Base-by-base conservation (phyloP, 2,329 filamentous ascomycete species). In the Hypoxylon sp. region DNA sequence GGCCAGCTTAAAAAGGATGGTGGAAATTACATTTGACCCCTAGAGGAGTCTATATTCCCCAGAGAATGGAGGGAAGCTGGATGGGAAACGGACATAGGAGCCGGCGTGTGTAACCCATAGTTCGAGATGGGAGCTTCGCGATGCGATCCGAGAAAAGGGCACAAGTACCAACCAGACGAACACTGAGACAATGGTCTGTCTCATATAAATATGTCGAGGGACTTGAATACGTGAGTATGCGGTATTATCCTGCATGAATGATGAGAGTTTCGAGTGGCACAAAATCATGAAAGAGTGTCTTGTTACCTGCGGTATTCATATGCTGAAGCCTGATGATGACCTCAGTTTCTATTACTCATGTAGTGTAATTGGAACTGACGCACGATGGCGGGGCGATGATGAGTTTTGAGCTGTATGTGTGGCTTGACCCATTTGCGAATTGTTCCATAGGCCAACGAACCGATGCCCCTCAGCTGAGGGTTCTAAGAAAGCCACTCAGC, bases 381-480 rank as follows among this genome's bases (percentile, higher is more conserved):
- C 61, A 57, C 36, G 30, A 61, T 62, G 58, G 65, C 62, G 62
- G 65, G 62, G 65, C 60, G 49, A 59, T 60, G 49, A 55, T 60
- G 58, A 65, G 46, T 51, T 55, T 36, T 64, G 52, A 53, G 52
- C 55, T 64, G 38, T 34, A 50, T 28, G 19, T 68, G 65, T 68
- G 62, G 62, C 65, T 63, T 65, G 62, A 65, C 53, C 46, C 45
- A 55, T 57, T 50, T 60, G 41, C 41, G 38, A 48, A 61, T 48
- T 28, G 34, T 48, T 58, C 10, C 3, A 57, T 51, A 23, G 23
- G 38, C 30, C 17, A 46, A 41, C 25, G 36, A 30, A 38, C 28
- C 17, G 36, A 30, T 5, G n/a, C 17, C 17, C 38, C 38, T 43
- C 32, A 19, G 45, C 48, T 45, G 45, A 46, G 43, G 2, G 17